phyloP scores from a whole-genome alignment of 148 eudicot genomes.

The Gaultheria prostrata region DNA sequence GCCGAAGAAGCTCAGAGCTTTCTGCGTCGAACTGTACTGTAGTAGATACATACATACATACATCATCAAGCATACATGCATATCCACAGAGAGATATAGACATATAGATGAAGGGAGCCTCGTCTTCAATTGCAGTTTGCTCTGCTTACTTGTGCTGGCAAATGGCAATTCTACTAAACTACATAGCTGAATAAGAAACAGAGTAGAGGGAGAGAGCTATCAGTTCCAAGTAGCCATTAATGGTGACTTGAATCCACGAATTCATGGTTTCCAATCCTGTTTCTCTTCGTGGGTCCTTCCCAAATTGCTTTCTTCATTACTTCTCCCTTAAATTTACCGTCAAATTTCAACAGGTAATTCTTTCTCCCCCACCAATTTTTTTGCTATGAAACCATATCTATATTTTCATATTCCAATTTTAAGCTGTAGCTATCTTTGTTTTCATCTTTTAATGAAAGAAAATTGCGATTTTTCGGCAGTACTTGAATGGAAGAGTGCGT shows the following conservation, averaged over 20 bases:
- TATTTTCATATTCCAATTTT: not conserved
- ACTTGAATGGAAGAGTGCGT: slow-evolving; percentile 9
- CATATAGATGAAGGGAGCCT: not conserved
- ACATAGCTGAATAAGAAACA: not conserved
- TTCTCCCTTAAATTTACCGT: slow-evolving; percentile 9
- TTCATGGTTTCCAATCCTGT: slow-evolving; percentile 15
- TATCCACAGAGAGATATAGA: not conserved
- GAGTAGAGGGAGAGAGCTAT: not conserved
- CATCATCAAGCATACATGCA: not conserved
- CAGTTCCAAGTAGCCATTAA: not conserved
- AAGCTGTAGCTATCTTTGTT: not conserved
- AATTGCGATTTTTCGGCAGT: slow-evolving; percentile 21
- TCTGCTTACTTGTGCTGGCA: not conserved
- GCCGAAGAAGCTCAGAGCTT: not conserved
- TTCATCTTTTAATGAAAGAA: not conserved
- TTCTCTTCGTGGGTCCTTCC: slow-evolving; percentile 11
- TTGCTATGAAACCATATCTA: not conserved
- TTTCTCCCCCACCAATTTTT: not conserved
- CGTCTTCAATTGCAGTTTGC: not conserved
- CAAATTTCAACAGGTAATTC: slow-evolving; percentile 21
- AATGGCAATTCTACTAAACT: not conserved
- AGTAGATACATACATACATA: not conserved
- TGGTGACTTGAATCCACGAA: slow-evolving; percentile 18
- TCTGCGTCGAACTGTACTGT: not conserved
- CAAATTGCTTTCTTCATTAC: slow-evolving; percentile 17